Base-by-base conservation (phyloP, 78 protist genomes). In the Kipferlia bialata region DNA sequence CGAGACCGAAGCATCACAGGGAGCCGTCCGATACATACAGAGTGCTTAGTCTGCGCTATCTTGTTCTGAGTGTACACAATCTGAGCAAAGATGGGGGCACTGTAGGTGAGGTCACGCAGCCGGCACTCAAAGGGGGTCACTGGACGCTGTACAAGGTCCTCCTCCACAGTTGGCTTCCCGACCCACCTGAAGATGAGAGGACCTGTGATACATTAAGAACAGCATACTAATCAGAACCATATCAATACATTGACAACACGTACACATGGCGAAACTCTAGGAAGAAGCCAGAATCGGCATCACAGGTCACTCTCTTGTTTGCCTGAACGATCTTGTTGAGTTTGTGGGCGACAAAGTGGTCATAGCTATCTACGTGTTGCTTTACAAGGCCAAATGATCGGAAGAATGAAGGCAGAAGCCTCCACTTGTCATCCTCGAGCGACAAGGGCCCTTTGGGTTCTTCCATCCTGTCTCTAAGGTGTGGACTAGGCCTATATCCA, bases 1-100 rank as follows among this genome's bases (percentile, higher is more conserved):
- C 72, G 51, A 34, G 86, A 75, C 18, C 98, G 79, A 51, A 96
- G 80, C 99, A 96, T 94, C 36, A 94, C 86, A 0, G 98, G 99
- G 66, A 96, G 80, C 22, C 88, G 67, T 0, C 98, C 98, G 58
- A 94, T 88, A 13, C n/a, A 0, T 28, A 89, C 81, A 62, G 78
- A 81, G 2, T 57, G 36, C 33, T 32, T 29, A 13, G n/a, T 44
- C 2, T 72, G 62, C 56, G 36, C 34, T 2, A 39, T 12, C 26
- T 45, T 63, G n/a, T 85, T 87, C 45, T 87, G 70, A 34, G 83
- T 81, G 78, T 90, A 95, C 70, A 77, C 88, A 13, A 96, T 29
- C 71, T 90, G 86, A 15, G 87, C 98, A 1, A 17, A 22, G 37
- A 96, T 86, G 18, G 84, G 92, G 17, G 98, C 98, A 0, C 91